Base-by-base conservation (phyloP, 192 early-diverging fungal species). In the Helicostylum pulchrum region DNA sequence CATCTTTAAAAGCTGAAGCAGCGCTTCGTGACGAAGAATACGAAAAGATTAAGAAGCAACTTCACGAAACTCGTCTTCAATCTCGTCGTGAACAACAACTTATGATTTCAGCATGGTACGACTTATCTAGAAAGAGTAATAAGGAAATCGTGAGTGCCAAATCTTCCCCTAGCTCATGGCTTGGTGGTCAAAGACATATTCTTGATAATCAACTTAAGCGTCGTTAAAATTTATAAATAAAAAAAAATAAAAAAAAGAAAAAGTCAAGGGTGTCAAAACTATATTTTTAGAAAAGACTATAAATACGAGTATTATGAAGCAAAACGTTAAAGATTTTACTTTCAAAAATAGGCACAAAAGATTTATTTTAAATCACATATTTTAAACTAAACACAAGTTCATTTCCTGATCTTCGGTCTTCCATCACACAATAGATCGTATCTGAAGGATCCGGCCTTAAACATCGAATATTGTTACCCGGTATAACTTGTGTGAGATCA, bases 61-160 rank as follows among this genome's bases (percentile, higher is more conserved):
- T 90, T 53, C 75, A 78, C 49, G 91, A 94, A 63, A 78, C 82
- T 14, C 80, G 89, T 62, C 71, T 80, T 21, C 89, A 88, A 69
- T 81, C 79, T 53, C 78, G 78, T 65, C 84, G 89, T 32, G 95
- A 97, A 68, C 88, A 92, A 63, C 80, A 79, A 54, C 75, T 94
- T 48, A 90, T 97, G 65, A 79, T 87, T 39, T 91, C 90, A 12
- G 93, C 95, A 7, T 97, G 87, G 87, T 82, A 87, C 64, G 81
- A 88, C 62, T 58, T 85, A 15, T 72, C 69, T 15, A 66, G 68
- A 23, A 79, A 70, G 61, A 68, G 71, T 52, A 71, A 78, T 45
- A 72, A 74, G 46, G 86, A 91, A 60, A 80, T 79, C 62, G 79
- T 77, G 55, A 80, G 71, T 52, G 77, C 64, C 62, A 79, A 78